Percentiles rank a stretch among this genome's conserved stretches.
phyloP scores from a whole-genome alignment of 2,329 filamentous ascomycete genomes.

The Sporothrix brunneoviolacea region DNA sequence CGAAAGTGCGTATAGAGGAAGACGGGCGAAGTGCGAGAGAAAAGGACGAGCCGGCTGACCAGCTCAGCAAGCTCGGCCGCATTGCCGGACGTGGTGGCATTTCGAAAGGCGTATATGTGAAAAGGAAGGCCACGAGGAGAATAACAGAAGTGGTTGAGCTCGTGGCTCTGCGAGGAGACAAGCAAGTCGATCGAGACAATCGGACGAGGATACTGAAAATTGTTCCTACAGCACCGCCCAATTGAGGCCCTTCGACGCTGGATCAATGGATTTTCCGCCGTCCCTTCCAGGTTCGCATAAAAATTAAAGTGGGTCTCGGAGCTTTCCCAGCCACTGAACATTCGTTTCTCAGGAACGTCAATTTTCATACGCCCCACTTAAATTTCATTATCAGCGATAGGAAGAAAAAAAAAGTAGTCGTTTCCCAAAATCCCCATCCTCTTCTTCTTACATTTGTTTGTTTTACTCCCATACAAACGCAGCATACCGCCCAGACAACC shows the following conservation, averaged over 20 bases:
- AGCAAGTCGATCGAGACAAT: neutral
- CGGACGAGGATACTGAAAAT: slow-evolving; percentile 10
- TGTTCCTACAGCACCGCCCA: slow-evolving; percentile 5
- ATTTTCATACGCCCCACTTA: slow-evolving; percentile 10
- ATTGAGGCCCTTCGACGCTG: neutral
- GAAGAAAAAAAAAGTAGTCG: slow-evolving; percentile 11
- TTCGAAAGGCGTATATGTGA: neutral
- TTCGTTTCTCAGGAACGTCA: neutral
- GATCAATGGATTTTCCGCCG: slow-evolving; percentile 10
- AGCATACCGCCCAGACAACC: slow-evolving; percentile 2
- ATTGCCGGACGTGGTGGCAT: slow-evolving; percentile 16
- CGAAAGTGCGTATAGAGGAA: neutral
- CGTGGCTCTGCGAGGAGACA: neutral
- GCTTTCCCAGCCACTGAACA: slow-evolving; percentile 10
- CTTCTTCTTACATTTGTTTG: neutral
- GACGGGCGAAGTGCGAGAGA: neutral
- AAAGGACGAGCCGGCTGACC: neutral
- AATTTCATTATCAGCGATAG: slow-evolving; percentile 18
- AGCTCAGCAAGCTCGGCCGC: slow-evolving; percentile 11
- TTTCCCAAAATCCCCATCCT: slow-evolving; percentile 4
- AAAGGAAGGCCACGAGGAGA: neutral
- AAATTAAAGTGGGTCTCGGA: neutral
- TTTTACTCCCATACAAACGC: slow-evolving; percentile 2
- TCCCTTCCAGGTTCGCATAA: neutral
- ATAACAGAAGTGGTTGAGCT: neutral